A percentile compares a stretch with the other conserved stretches of the same genome.
phyloP scores from a whole-genome alignment of 164 flowering plant species.

The Sedum album region DNA sequence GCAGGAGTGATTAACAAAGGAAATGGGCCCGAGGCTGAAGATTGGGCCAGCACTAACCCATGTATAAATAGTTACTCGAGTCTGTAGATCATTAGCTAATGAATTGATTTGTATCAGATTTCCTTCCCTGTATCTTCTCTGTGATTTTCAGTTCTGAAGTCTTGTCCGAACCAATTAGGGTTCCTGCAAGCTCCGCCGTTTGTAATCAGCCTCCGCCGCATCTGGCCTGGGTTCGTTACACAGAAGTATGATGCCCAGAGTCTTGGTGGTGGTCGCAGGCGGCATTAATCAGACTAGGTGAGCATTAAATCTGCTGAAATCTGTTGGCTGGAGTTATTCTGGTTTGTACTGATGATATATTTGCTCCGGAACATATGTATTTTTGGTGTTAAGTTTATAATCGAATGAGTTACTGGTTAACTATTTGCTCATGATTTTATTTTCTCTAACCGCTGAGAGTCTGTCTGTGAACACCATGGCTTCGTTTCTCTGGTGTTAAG shows the following conservation, averaged over 20 bases:
- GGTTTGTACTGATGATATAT: not conserved
- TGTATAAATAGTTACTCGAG: too few relatives aligned
- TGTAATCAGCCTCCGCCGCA: too few relatives aligned
- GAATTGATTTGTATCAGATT: too few relatives aligned
- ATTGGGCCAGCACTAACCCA: too few relatives aligned
- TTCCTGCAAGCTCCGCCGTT: too few relatives aligned
- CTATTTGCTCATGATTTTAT: slow-evolving; percentile 14
- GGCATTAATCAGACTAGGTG: slow-evolving; percentile 41
- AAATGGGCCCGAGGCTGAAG: too few relatives aligned
- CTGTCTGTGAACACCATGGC: slow-evolving; percentile 74
- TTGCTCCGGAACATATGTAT: not conserved
- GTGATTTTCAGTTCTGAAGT: too few relatives aligned
- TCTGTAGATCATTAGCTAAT: too few relatives aligned
- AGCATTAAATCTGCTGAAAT: slow-evolving; percentile 3
- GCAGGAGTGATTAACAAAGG: too few relatives aligned
- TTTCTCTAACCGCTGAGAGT: slow-evolving; percentile 63
- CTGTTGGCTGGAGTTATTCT: not conserved
- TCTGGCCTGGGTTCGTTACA: too few relatives aligned
- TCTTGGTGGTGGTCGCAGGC: slow-evolving; percentile 14
- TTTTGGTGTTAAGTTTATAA: not conserved
- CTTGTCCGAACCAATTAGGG: too few relatives aligned
- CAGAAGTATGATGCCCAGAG: slow-evolving; percentile 26
- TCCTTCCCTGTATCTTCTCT: too few relatives aligned
- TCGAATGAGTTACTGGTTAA: not conserved
- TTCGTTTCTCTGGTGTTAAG: slow-evolving; percentile 96